phyloP scores from a whole-genome alignment of 306 rosid species.

The Macrotyloma uniflorum region DNA sequence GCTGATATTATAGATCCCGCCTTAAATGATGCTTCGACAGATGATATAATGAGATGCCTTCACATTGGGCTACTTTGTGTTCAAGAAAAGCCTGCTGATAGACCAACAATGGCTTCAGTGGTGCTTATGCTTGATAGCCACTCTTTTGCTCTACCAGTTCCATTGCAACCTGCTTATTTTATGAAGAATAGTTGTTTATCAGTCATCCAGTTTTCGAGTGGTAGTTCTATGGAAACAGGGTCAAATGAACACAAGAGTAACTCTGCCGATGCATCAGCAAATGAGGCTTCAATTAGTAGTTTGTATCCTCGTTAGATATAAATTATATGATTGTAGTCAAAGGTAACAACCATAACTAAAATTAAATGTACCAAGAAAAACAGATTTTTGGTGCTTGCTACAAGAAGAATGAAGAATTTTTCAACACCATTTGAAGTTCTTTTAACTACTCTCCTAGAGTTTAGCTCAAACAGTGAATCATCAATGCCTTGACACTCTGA shows the following conservation, averaged over 20 bases:
- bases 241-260: neutral
- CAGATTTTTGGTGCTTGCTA: neutral
- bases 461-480: no score
- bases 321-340: no score
- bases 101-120: conserved; percentile 39
- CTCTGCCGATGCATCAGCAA: conserved; percentile 14
- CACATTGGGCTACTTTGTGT: conserved; percentile 40
- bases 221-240: neutral
- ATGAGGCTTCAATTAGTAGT: conserved; percentile 34
- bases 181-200: neutral
- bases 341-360: neutral
- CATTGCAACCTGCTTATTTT: conserved; percentile 38
- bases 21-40: conserved; percentile 21
- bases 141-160: conserved; percentile 30
- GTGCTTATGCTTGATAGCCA: conserved; percentile 36
- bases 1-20: conserved; percentile 22
- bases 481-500: no score
- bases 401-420: neutral
- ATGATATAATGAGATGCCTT: conserved; percentile 42
- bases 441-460: no score
- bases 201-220: neutral
- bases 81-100: conserved; percentile 36
- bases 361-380: neutral
- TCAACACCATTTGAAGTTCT: neutral
- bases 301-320: conserved; percentile 32